phyloP scores from a whole-genome alignment of 768 basidiomycete genomes.

The Hygrocybe coccinea region DNA sequence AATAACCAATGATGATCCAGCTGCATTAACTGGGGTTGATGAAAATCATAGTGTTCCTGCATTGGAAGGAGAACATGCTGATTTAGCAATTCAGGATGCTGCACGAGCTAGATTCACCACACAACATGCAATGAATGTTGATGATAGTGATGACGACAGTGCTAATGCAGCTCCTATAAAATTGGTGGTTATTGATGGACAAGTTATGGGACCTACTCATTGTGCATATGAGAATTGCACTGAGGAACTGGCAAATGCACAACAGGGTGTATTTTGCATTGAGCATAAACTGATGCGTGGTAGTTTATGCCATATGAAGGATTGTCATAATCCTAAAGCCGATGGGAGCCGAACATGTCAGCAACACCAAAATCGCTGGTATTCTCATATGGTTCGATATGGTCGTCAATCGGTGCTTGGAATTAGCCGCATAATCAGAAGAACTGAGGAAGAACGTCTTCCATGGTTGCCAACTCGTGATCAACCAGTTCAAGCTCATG shows the following conservation, averaged over 20 bases:
- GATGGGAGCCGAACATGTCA: neutral
- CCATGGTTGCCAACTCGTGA: neutral
- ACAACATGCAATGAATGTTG: neutral
- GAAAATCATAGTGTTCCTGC: slow-evolving; percentile 10
- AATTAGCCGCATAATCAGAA: neutral
- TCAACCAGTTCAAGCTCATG: neutral
- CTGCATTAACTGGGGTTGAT: slow-evolving; percentile 13
- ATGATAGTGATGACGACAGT: neutral
- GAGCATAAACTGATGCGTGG: slow-evolving; percentile 1
- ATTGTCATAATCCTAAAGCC: neutral
- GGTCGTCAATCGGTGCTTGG: neutral
- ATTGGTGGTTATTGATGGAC: slow-evolving; percentile 14
- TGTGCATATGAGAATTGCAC: slow-evolving; percentile 11
- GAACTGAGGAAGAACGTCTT: slow-evolving; percentile 1
- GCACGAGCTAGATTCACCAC: neutral
- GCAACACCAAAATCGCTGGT: slow-evolving; percentile 4
- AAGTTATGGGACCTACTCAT: slow-evolving; percentile 12
- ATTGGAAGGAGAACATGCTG: neutral
- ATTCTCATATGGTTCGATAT: neutral
- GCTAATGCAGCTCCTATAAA: neutral
- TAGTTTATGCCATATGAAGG: slow-evolving; percentile 5
- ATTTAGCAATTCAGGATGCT: neutral
- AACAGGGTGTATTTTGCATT: slow-evolving; percentile 1
- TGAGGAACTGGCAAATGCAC: slow-evolving; percentile 1
- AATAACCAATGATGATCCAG: slow-evolving; percentile 5